Evolutionary conservation across 805 yeast species (phyloP), one percentile per base, ranked within the genome.

Genomic region (Metschnikowia matae): DNA sequence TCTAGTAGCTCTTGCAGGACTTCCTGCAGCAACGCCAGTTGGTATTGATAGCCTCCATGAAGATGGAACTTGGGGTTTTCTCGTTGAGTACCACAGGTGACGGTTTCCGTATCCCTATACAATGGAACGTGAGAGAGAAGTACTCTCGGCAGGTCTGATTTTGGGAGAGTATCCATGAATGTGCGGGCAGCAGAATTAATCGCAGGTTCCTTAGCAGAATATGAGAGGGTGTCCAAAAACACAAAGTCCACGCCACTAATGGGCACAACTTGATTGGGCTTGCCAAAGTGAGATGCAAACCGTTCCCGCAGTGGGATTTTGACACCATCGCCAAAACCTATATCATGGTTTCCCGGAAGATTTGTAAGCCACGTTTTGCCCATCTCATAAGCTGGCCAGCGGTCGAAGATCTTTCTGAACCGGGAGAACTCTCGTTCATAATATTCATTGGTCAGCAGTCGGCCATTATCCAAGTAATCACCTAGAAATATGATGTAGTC

Each of bases 391-490:
- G 21, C 50, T 14, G 58, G 56, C 56, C 57, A 57, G 21, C 48
- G 52, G 35, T 50, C 53, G 54, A 73, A 73, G 3, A 73, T 67
- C 6, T 53, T 48, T 32, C 65, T 61, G 56, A 73, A 73, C 37
- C 78, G 63, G 23, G 51, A 43, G 36, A 58, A 54, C 54, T 73
- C 66, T 6, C 47, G 43, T 6, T 54, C 44, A 51, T 62, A 73
- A 58, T 73, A 73, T 33, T 50, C 56, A 44, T 70, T 67, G 18
- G 53, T 48, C 32, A 69, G 54, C 43, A 64, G 66, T 29, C 78
- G 58, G 10, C 75, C 78, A 51, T 73, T 73, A 52, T 73, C 78
- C 41, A 73, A 56, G 46, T 67, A 70, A 53, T 73, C 78, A 8
- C 78, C 78, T 51, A 73, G 56, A 54, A 73, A 73, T 48, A 71